phyloP scores from a whole-genome alignment of 768 basidiomycete species.

The Psilocybe tampanensis region DNA sequence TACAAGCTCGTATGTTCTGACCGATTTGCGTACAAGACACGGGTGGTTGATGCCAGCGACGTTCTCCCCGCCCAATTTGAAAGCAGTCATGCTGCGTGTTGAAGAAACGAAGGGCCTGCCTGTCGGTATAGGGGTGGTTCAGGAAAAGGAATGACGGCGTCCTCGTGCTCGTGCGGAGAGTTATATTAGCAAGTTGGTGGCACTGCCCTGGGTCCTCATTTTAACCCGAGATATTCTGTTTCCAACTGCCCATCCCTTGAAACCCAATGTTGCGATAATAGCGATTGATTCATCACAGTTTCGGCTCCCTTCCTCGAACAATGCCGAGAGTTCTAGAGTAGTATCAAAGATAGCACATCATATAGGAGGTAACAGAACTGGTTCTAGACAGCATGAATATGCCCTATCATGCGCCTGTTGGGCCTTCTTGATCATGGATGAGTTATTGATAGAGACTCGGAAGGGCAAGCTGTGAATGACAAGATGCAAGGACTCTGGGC shows the following conservation, averaged over 20 bases:
- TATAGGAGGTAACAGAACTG: background rate
- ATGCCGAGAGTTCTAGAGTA: background rate
- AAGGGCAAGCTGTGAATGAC: no score
- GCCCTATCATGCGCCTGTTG: no score
- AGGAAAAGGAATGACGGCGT: background rate
- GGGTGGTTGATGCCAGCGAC: conserved; percentile 10
- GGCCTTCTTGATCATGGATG: no score
- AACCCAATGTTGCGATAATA: background rate
- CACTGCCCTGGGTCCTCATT: background rate
- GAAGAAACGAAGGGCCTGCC: background rate
- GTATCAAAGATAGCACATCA: background rate
- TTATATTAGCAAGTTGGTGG: background rate
- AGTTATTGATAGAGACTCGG: no score
- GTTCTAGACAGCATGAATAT: background rate
- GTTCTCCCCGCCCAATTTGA: background rate
- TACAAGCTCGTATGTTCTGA: conserved; percentile 19
- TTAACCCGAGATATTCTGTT: background rate
- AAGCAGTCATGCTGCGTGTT: conserved; percentile 13
- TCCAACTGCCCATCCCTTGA: background rate
- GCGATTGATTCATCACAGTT: background rate
- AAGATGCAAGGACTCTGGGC: no score
- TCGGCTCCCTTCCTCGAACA: background rate
- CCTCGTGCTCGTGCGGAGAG: background rate
- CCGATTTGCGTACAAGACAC: conserved; percentile 18
- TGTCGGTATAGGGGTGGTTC: background rate